Evolutionary conservation across 495 filamentous ascomycete genomes (phyloP).

Genomic region (Daldinia grandis): DNA sequence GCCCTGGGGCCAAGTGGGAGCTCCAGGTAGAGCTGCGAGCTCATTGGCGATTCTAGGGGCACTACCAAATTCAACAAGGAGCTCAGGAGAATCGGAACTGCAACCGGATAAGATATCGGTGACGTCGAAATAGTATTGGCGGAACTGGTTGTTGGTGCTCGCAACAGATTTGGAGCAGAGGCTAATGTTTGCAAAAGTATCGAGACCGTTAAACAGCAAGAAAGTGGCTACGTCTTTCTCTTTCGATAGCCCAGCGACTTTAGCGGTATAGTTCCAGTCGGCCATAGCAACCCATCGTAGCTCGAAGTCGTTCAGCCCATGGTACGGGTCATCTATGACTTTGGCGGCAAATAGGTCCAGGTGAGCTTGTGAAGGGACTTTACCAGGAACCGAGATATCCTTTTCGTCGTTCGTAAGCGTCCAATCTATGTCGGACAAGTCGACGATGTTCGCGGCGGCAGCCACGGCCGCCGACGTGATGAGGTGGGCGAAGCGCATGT

Average conservation of each 20-base stretch:
- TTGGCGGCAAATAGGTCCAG: constrained; percentile 65
- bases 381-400: constrained; percentile 66
- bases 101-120: constrained; percentile 60
- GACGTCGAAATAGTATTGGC: constrained; percentile 74
- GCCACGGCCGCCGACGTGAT: constrained; percentile 10
- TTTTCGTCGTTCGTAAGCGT: constrained; percentile 60
- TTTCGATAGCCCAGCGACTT: constrained; percentile 58
- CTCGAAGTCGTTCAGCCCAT: constrained; percentile 69
- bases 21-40: constrained; percentile 62
- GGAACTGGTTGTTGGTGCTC: constrained; percentile 74
- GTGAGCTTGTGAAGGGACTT: constrained; percentile 70
- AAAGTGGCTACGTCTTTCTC: constrained; percentile 47
- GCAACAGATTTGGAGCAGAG: constrained; percentile 70
- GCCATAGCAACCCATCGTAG: constrained; percentile 66
- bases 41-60: constrained; percentile 58
- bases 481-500: constrained; percentile 15
- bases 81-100: constrained; percentile 51
- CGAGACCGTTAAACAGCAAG: constrained; percentile 71
- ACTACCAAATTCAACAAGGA: constrained; percentile 66
- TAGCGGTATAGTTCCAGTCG: constrained; percentile 71
- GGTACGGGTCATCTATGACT: constrained; percentile 65
- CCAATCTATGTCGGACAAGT: constrained; percentile 64
- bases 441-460: constrained; percentile 50
- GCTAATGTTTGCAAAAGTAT: constrained; percentile 70
- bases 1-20: constrained; percentile 61